Evolutionary conservation across 2,329 filamentous ascomycete genomes (phyloP).

Genomic region (Exophiala phaeomuriformis): DNA sequence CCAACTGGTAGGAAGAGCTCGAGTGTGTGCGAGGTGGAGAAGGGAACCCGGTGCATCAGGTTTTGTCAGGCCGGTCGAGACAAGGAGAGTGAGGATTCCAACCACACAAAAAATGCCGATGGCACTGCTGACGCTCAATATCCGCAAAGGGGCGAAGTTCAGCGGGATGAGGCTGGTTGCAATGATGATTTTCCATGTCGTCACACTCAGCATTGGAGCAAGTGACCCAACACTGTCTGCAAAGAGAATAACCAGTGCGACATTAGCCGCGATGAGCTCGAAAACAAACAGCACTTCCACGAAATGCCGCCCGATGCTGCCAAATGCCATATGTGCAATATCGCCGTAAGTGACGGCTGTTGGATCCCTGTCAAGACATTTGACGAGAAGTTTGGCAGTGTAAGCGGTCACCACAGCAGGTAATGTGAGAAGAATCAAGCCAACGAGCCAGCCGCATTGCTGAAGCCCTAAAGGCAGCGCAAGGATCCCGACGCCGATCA

Average conservation of each 20-base stretch:
- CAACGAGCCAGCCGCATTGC: conserved; percentile 81
- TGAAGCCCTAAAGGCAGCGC: conserved; percentile 80
- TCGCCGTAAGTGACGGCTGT: conserved; percentile 90
- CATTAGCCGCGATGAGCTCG: conserved; percentile 78
- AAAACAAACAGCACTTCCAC: conserved; percentile 80
- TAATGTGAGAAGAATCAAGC: conserved; percentile 63
- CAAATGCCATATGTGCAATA: conserved; percentile 83
- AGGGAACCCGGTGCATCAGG: conserved; percentile 71
- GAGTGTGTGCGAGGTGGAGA: conserved; percentile 67
- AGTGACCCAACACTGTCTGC: conserved; percentile 76
- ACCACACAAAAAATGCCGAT: conserved; percentile 73
- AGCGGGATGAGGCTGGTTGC: conserved; percentile 70
- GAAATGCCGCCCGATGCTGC: conserved; percentile 68
- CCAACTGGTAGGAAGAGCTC: conserved; percentile 80
- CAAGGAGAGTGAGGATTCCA: conserved; percentile 41
- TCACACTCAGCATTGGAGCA: conserved; percentile 60
- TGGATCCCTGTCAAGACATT: conserved; percentile 77
- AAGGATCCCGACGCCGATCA: conserved; percentile 82
- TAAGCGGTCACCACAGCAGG: conserved; percentile 72
- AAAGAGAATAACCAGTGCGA: conserved; percentile 86
- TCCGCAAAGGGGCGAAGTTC: conserved; percentile 72
- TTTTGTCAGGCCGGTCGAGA: conserved; percentile 80
- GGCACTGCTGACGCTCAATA: conserved; percentile 82
- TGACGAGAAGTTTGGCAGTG: conserved; percentile 75
- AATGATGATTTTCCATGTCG: conserved; percentile 78